Conservation (phyloP, 2,329 filamentous ascomycete species). For the Nakataea oryzae region DNA sequence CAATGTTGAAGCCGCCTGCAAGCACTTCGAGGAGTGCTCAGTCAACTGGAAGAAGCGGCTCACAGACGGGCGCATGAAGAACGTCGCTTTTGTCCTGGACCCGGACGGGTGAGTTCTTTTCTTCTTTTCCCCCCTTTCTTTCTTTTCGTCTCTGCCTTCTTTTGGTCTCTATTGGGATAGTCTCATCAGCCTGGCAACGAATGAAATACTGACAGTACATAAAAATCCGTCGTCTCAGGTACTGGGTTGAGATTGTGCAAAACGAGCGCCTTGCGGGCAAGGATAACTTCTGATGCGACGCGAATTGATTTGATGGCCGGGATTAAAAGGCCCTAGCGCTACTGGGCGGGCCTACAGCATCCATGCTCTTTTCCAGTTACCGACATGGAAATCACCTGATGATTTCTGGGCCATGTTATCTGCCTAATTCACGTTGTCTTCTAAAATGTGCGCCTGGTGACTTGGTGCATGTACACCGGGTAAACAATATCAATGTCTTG, state of each 20-base stretch:
- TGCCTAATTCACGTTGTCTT: too few species aligned
- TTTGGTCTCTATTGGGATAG: too few species aligned
- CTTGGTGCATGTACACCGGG: too few species aligned
- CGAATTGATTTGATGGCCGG: background rate
- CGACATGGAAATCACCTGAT: background rate
- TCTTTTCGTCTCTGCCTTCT: too few species aligned
- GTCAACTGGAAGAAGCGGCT: slow-evolving; percentile 93
- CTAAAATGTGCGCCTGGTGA: too few species aligned
- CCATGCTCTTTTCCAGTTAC: background rate
- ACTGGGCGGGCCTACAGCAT: too few species aligned
- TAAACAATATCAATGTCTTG: too few species aligned
- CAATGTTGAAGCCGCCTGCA: slow-evolving; percentile 77
- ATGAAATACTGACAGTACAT: background rate
- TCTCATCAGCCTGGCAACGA: too few species aligned
- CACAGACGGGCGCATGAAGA: slow-evolving; percentile 87
- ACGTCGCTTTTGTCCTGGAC: slow-evolving; percentile 83
- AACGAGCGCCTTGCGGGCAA: slow-evolving; percentile 57
- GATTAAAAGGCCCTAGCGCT: background rate
- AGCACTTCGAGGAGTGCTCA: slow-evolving; percentile 70
- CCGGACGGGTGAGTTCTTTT: slow-evolving; percentile 47
- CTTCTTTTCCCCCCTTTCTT: too few species aligned
- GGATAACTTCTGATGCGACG: slow-evolving; percentile 33
- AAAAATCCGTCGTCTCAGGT: slow-evolving; percentile 20
- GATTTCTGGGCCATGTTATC: too few species aligned
- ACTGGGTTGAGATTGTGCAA: slow-evolving; percentile 75